Evolutionary conservation across 2,329 filamentous ascomycete species (phyloP).

Genomic region (Karstenula rhodostoma): DNA sequence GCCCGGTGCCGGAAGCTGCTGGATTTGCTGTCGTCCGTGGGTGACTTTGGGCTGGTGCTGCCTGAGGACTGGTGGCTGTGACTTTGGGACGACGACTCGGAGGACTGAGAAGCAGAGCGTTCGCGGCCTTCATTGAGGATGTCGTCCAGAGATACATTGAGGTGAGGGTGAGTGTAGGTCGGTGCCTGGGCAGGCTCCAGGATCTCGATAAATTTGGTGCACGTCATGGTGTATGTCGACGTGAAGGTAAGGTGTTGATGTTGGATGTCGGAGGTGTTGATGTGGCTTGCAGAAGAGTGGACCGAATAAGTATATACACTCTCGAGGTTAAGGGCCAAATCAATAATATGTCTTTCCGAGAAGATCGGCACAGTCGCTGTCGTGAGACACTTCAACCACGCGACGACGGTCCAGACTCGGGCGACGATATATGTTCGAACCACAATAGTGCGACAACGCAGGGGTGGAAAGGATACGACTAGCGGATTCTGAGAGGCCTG

Average conservation of each 20-base stretch:
- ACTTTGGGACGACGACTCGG: conserved; percentile 36
- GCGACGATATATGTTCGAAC: conserved; percentile 12
- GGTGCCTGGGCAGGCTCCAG: conserved; percentile 46
- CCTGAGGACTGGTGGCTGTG: conserved; percentile 24
- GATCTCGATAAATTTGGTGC: conserved; percentile 49
- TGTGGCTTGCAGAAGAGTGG: background rate
- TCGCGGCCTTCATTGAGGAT: conserved; percentile 50
- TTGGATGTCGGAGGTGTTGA: background rate
- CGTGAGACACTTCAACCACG: conserved; percentile 2
- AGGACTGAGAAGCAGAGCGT: conserved; percentile 44
- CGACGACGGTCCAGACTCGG: conserved; percentile 19
- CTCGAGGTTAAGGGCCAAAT: conserved; percentile 16
- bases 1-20: conserved; percentile 34
- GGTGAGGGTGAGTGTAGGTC: conserved; percentile 46
- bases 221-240: conserved; percentile 34
- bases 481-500: conserved; percentile 1
- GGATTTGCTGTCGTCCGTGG: conserved; percentile 37
- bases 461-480: background rate
- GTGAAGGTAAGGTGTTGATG: background rate
- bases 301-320: conserved; percentile 9
- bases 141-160: conserved; percentile 51
- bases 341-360: conserved; percentile 8
- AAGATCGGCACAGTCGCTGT: conserved; percentile 8
- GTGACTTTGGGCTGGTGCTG: conserved; percentile 38
- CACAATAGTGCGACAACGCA: conserved; percentile 15